These are phyloP conservation scores for Xylariaceae sp. DNA, from an alignment of 2,329 filamentous ascomycete species.

Conservation along the genomic window DNA sequence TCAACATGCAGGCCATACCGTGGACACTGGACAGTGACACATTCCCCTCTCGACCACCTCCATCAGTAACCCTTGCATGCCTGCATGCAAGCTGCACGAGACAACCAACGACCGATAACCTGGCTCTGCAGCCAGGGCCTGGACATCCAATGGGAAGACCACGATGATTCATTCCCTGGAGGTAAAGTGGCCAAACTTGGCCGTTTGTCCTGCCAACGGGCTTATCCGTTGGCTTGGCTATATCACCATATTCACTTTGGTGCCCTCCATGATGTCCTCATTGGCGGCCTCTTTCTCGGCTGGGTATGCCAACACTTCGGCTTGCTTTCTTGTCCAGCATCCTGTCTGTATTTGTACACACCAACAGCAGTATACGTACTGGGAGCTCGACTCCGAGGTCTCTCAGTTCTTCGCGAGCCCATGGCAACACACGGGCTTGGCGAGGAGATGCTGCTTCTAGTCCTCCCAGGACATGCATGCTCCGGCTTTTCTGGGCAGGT, in stretches of 20 bases:
- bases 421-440: slow-evolving; percentile 3
- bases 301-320: slow-evolving; percentile 8
- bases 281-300: slow-evolving; percentile 5
- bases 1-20: too few species aligned
- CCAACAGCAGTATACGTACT: too few species aligned
- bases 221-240: slow-evolving; percentile 8
- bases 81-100: background rate
- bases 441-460: background rate
- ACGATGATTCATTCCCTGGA: background rate
- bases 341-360: too few species aligned
- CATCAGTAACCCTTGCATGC: slow-evolving; percentile 5
- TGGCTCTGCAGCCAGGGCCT: slow-evolving; percentile 4
- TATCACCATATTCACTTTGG: background rate
- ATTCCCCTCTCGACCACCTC: slow-evolving; percentile 1
- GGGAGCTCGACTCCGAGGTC: too few species aligned
- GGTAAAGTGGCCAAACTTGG: slow-evolving; percentile 10
- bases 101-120: slow-evolving; percentile 5
- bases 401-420: too few species aligned
- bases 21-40: background rate
- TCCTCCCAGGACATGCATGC: background rate
- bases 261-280: slow-evolving; percentile 5
- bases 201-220: slow-evolving; percentile 4
- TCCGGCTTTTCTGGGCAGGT: background rate
- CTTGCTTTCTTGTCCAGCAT: slow-evolving; percentile 6
- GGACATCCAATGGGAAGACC: slow-evolving; percentile 5